Evolutionary conservation across 1,139 yeast species (phyloP).

Genomic region (Pneumocystis wakefieldiae): DNA sequence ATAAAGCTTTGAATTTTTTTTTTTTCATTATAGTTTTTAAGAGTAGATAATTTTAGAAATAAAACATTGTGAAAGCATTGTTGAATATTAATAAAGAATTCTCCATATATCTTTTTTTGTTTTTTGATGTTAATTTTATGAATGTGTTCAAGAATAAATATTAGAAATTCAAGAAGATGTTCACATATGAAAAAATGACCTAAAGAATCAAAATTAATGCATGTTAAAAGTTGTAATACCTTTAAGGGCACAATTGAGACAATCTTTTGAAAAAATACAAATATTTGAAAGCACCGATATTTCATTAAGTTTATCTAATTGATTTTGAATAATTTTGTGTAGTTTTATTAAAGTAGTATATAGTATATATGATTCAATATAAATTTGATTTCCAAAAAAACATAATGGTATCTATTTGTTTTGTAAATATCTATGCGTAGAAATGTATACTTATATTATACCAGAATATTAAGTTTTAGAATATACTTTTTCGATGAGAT

Average conservation of each 20-base stretch:
- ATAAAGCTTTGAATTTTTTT: slow-evolving; percentile 8
- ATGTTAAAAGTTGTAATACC: slow-evolving; percentile 11
- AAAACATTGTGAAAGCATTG: slow-evolving; percentile 11
- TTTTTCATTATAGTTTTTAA: slow-evolving; percentile 12
- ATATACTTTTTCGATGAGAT: not conserved
- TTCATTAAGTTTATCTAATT: slow-evolving; percentile 10
- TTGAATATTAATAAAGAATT: slow-evolving; percentile 9
- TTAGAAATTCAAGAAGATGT: slow-evolving; percentile 15
- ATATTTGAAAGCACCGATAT: slow-evolving; percentile 13
- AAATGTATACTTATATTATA: not conserved
- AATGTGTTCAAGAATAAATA: slow-evolving; percentile 14
- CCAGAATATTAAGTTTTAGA: not conserved
- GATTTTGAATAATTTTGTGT: slow-evolving; percentile 9
- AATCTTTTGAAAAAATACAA: slow-evolving; percentile 11
- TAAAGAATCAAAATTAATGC: not conserved
- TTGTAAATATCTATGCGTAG: not conserved
- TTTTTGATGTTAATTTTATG: slow-evolving; percentile 13
- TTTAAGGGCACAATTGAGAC: slow-evolving; percentile 13
- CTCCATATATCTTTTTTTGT: slow-evolving; percentile 1
- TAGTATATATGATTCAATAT: slow-evolving; percentile 14
- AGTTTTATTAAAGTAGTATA: slow-evolving; percentile 12
- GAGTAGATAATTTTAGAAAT: slow-evolving; percentile 12
- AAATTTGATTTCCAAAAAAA: slow-evolving; percentile 14
- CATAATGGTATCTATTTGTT: slow-evolving; percentile 12
- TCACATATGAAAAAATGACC: slow-evolving; percentile 13